Base-by-base conservation (phyloP, 352 stramenopile genomes). In the Globisporangium barbulae region DNA sequence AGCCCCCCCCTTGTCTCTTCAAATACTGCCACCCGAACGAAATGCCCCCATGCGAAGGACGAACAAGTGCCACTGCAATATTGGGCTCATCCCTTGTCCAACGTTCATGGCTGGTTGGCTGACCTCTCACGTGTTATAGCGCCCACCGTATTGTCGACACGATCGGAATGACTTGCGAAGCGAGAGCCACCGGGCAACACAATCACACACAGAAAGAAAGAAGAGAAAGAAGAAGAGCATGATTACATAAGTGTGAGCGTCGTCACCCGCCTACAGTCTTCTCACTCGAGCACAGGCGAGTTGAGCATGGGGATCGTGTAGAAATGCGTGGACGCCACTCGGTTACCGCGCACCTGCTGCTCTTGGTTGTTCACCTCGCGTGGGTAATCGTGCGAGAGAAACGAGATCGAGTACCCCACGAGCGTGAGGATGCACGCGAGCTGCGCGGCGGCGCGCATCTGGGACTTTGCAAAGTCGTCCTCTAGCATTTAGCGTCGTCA, bases 401-500 rank as follows among this genome's bases (percentile, higher is more conserved):
- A 91, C 2, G 82, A 89, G 37, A 83, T 70, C 30, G 80, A 84
- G 64, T 89, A 91, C 30, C 82, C 82, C 21, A 91, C 76, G 37
- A 91, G 79, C 52, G 73, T 91, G 64, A 91, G 67, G 54, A 91
- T 90, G 61, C 78, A 90, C 35, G 62, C 72, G 47, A 91, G 74
- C 57, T 91, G 83, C 8, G 80, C 80, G 1, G 65, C 79, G 17
- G 83, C 79, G 3, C 80, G 80, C 70, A 89, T 86, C 68, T 91
- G 83, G 41, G 78, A 81, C 33, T 64, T 68, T 13, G 67, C 61
- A 53, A 76, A 86, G 30, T 79, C 82, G 35, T 75, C 72, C 62
- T 81, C 76, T 87, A 57, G 33, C 25, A 33, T 37, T 13, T 33
- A 39, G 25, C 17, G 5, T 5, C 21, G 19, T 10, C 2, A 49